A percentile compares a stretch with the other conserved stretches of the same genome.
Evolutionary conservation across 1,284 basidiomycete species (phyloP).

Genomic region (Tilletia walkeri): DNA sequence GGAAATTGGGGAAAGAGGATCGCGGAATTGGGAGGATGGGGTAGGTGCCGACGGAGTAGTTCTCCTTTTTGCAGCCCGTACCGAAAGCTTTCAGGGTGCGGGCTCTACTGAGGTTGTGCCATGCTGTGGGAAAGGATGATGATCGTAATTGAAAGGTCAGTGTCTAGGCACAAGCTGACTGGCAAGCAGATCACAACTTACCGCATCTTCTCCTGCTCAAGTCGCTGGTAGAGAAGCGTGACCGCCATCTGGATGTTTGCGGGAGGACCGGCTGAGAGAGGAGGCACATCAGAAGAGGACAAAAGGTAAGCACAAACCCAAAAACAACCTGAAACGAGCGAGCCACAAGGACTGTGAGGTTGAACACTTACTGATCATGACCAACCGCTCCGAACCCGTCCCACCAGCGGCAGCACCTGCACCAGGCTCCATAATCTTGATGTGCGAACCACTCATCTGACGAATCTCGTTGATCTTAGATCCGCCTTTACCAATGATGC

Average conservation of each 20-base stretch:
- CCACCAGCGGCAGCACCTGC: conserved; percentile 55
- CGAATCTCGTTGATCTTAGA: conserved; percentile 99
- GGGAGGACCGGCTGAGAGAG: conserved; percentile 75
- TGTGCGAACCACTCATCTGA: conserved; percentile 86
- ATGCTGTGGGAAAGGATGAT: neutral
- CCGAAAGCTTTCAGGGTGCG: no score
- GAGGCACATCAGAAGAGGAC: conserved; percentile 63
- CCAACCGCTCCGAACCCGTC: conserved; percentile 56
- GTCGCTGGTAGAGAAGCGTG: conserved; percentile 75
- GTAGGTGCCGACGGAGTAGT: no score
- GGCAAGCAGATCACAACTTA: neutral
- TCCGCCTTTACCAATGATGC: conserved; percentile 97
- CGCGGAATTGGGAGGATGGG: no score
- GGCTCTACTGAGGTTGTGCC: neutral
- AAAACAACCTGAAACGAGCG: no score
- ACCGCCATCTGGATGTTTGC: conserved; percentile 96
- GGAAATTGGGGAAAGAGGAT: no score
- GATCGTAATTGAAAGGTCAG: neutral
- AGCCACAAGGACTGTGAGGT: no score
- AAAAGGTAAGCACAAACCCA: neutral
- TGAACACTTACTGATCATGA: conserved; percentile 51
- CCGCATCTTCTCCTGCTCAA: conserved; percentile 55
- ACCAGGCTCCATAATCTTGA: conserved; percentile 94
- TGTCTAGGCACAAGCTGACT: neutral
- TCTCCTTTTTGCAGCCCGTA: no score